Evolutionary conservation across 139 green algal species (phyloP).

Genomic region (Micractinium sp.): DNA sequence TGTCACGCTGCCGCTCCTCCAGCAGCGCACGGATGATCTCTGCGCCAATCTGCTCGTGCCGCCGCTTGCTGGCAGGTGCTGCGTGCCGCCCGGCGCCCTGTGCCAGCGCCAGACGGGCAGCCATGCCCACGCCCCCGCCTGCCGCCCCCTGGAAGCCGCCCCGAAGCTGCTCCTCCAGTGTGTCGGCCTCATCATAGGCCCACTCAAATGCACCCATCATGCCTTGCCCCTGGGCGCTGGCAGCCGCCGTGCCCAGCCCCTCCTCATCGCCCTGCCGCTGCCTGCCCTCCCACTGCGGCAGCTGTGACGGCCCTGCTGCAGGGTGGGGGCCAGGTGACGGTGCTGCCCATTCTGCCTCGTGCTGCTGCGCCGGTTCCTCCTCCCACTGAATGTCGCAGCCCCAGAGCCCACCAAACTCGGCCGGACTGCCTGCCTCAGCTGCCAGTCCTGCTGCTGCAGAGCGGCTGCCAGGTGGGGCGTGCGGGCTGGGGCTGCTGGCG

Average conservation of each 20-base stretch:
- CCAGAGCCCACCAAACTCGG: background rate
- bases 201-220: slow-evolving; percentile 3
- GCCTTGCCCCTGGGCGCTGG: too few relatives aligned
- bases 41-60: slow-evolving; percentile 16
- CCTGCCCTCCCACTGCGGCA: background rate
- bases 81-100: background rate
- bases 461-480: background rate
- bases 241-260: too few relatives aligned
- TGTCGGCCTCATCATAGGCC: slow-evolving; percentile 5
- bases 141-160: background rate
- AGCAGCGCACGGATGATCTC: slow-evolving; percentile 35
- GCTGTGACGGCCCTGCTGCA: background rate
- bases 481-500: background rate
- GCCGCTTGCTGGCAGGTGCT: background rate
- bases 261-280: background rate
- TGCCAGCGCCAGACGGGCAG: background rate
- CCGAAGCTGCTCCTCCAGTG: background rate
- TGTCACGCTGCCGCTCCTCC: slow-evolving; percentile 36
- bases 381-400: slow-evolving; percentile 21
- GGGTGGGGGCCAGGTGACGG: background rate
- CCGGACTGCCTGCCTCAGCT: background rate
- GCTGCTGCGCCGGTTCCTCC: background rate
- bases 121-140: background rate
- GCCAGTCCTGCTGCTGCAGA: background rate
- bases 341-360: background rate